Percentiles rank a stretch among this genome's conserved stretches.
phyloP scores from a whole-genome alignment of 768 basidiomycete species.

The Leucogyrophana mollusca region DNA sequence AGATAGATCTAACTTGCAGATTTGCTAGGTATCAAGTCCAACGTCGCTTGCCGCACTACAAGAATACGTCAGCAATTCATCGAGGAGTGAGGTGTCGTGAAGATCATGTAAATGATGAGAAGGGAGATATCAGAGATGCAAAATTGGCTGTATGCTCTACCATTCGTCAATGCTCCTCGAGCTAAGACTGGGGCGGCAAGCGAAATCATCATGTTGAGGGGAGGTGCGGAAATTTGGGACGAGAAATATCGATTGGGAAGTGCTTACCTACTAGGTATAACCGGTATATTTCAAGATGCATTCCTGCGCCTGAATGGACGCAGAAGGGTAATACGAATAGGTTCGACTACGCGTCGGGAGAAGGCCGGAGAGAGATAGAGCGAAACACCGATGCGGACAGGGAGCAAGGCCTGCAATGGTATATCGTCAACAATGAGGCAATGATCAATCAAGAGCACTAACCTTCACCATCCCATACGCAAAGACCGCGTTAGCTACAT shows the following conservation, averaged over 20 bases:
- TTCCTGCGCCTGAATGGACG: conserved; percentile 14
- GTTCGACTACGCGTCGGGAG: conserved; percentile 65
- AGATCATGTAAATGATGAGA: not conserved
- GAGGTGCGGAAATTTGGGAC: conserved; percentile 28
- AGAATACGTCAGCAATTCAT: too few relatives aligned
- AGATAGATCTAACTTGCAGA: too few relatives aligned
- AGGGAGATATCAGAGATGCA: conserved; percentile 55
- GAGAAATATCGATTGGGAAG: not conserved
- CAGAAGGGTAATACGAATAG: conserved; percentile 39
- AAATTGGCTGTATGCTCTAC: conserved; percentile 68
- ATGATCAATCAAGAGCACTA: conserved; percentile 11
- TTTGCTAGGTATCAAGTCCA: too few relatives aligned
- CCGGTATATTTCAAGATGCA: too few relatives aligned
- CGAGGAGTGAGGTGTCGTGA: too few relatives aligned
- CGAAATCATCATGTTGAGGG: conserved; percentile 51
- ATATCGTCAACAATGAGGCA: not conserved
- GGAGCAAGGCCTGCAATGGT: conserved; percentile 60
- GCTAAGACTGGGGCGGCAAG: conserved; percentile 80
- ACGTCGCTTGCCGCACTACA: too few relatives aligned
- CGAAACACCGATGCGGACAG: conserved; percentile 69
- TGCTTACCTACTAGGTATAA: too few relatives aligned
- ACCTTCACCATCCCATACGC: conserved; percentile 85
- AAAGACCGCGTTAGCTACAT: conserved; percentile 78
- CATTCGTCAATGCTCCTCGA: conserved; percentile 55
- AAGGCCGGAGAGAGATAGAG: conserved; percentile 73